Base-by-base conservation (phyloP, 2,329 filamentous ascomycete genomes). In the Proliferodiscus dingleyae region DNA sequence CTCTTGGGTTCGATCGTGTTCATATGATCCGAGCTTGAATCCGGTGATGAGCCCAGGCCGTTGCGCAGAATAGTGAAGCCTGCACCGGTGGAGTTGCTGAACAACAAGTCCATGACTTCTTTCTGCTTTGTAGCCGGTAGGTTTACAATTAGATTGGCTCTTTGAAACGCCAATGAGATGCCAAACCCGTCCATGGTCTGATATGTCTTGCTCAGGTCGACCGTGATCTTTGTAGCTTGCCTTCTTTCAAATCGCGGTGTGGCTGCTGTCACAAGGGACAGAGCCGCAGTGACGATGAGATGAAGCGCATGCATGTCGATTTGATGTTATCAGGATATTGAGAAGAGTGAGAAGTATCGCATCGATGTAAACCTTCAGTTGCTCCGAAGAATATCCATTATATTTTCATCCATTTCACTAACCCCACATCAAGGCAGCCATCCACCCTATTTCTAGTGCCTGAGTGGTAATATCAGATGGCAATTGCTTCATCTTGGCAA, bases 1-100 rank as follows among this genome's bases (percentile, higher is more conserved):
- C 60, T 69, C 29, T 58, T 68, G 2, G 72, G 72, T 33, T 69
- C 60, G 49, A 77, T 71, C 5, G 66, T 69, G 43, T 62, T 59
- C 60, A 64, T 64, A 18, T 54, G 54, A 10, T 65, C 56, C 23
- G 53, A 51, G 2, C 58, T 50, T n/a, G 61, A 58, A 28, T 67
- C 66, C 2, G 38, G 32, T 3, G 40, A 42, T 5, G 69, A 64
- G 4, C 70, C 72, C 37, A 76, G 70, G 1, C 71, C 65, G 50
- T 75, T 75, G 4, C 74, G 68, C 18, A 76, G 61, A 49, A 77
- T 75, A 5, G 69, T 70, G 45, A 77, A 62, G 0, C 73, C 73
- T 2, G 72, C 72, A 2, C 73, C 71, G 0, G 61, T 66, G 11
- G 64, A 67, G 2, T 64, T 66, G 56, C 61, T 69, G 56, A 74